Evolutionary conservation across 768 basidiomycete species (phyloP), one percentile per base, ranked within the genome.

Genomic region (Punctularia strigosozonata): DNA sequence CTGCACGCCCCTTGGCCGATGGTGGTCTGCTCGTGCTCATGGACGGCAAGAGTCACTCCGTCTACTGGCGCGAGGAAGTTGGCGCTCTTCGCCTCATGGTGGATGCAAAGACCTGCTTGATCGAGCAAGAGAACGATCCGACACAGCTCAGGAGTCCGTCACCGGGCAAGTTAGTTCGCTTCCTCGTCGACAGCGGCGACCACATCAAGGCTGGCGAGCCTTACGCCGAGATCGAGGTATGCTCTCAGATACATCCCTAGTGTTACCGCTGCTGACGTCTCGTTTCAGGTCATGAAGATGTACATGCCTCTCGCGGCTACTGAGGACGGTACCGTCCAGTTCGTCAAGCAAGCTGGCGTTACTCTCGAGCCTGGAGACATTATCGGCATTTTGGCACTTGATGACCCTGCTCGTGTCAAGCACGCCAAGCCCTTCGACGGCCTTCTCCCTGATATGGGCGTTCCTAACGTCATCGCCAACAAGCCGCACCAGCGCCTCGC

Each of bases 81-180:
- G 95, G 91, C 40, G 86, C 89, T 6, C 65, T 91, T 48, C 68
- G 87, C 47, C 58, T 98, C 54, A 89, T 90, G 79, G 81, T 99
- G 43, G 94, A 99, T 61, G 75, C 90, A 38, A 94, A 97, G 71
- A 99, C 95, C 13, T 95, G 92, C 58, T 70, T 97, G 63, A 91
- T 99, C 49, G 95, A 97, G 60, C 92, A 98, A 62, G 95, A 99
- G 71, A 97, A 97, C 50, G 95, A 99, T 53, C 95, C 95, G 13
- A 99, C 95, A 18, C 94, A 98, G 59, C 68, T 98, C 33, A 72
- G 95, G 50, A 90, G 86, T 53, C 95, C 95, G 6, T 88, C 82
- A 62, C 95, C 95, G 7, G 95, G 95, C 25, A 99, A 99, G 62
- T 75, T 99, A 36, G 75, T 99, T 40, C 75, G 92, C 24, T 92